phyloP scores from a whole-genome alignment of 2,329 filamentous ascomycete species.

The Mycosphaerella sp. region DNA sequence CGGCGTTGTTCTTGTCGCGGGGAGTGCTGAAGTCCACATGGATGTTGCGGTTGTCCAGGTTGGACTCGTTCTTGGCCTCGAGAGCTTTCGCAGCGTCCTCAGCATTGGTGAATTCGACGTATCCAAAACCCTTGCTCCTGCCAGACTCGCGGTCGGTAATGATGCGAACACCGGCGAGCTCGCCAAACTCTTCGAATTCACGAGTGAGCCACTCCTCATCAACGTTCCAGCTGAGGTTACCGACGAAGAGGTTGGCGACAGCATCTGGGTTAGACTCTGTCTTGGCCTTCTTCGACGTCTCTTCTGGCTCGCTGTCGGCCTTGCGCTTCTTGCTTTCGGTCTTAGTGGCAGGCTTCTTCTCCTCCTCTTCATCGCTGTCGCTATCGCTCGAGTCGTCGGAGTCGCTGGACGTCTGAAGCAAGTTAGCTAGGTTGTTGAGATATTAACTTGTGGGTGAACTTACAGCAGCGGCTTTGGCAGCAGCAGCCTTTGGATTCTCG shows the following conservation, averaged over 20 bases:
- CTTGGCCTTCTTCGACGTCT: constrained; percentile 63
- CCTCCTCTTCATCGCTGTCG: constrained; percentile 32
- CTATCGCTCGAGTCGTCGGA: constrained; percentile 38
- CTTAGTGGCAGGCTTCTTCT: constrained; percentile 29
- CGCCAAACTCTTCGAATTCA: constrained; percentile 75
- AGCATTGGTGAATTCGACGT: constrained; percentile 73
- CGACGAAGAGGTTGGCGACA: constrained; percentile 71
- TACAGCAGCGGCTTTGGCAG: constrained; percentile 20
- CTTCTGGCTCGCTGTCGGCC: constrained; percentile 49
- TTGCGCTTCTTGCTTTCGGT: constrained; percentile 60
- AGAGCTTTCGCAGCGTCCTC: constrained; percentile 66
- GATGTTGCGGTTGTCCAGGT: constrained; percentile 67
- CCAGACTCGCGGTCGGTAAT: constrained; percentile 76
- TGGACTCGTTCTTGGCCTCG: constrained; percentile 65
- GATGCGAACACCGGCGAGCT: constrained; percentile 66
- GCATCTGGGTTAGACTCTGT: constrained; percentile 39
- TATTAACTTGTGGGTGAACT: not conserved
- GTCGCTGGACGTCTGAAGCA: constrained; percentile 28
- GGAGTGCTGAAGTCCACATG: constrained; percentile 74
- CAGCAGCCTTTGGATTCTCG: constrained; percentile 28
- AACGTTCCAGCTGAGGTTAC: constrained; percentile 85
- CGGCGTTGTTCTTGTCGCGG: constrained; percentile 49
- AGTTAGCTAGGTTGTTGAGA: not conserved
- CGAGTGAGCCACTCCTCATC: constrained; percentile 75
- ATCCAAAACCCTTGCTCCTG: constrained; percentile 85